Percentiles rank a stretch among this genome's conserved stretches.
phyloP scores from a whole-genome alignment of 129 eudicot species.

The Ambrosia artemisiifolia region DNA sequence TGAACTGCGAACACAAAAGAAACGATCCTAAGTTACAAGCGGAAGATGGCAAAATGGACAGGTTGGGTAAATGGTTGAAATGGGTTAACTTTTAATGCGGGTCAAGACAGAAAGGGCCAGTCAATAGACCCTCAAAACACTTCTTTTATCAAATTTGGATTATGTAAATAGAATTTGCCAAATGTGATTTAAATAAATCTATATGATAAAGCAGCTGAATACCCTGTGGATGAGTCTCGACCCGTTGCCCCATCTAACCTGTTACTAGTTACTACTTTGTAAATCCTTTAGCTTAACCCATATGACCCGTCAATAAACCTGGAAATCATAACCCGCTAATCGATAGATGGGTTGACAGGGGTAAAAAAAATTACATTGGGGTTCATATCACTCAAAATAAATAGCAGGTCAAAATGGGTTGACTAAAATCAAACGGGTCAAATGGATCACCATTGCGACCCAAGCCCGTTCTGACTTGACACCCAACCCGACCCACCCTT shows the following conservation, averaged over 20 bases:
- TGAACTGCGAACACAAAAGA: neutral
- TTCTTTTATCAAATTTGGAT: neutral
- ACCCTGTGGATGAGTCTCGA: neutral
- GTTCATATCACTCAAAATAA: too few species aligned
- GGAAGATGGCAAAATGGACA: too few species aligned
- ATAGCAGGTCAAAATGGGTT: too few species aligned
- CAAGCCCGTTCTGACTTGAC: too few species aligned
- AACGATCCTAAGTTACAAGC: neutral
- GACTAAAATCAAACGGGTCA: too few species aligned
- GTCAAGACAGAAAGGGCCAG: neutral
- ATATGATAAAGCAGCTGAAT: neutral
- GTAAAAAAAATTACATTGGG: too few species aligned
- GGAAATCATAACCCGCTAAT: too few species aligned
- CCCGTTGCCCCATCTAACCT: neutral
- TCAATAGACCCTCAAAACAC: neutral
- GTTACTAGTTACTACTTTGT: neutral
- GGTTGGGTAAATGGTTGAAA: neutral
- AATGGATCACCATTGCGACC: too few species aligned
- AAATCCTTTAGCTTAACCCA: neutral
- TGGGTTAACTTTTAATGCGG: neutral
- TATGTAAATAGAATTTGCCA: neutral
- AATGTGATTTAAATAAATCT: neutral
- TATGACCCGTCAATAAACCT: neutral
- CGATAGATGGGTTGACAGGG: too few species aligned
- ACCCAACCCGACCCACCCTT: too few species aligned